Evolutionary conservation across 352 stramenopile species (phyloP), one percentile per base, ranked within the genome.

Genomic region (Phytophthora pisi): DNA sequence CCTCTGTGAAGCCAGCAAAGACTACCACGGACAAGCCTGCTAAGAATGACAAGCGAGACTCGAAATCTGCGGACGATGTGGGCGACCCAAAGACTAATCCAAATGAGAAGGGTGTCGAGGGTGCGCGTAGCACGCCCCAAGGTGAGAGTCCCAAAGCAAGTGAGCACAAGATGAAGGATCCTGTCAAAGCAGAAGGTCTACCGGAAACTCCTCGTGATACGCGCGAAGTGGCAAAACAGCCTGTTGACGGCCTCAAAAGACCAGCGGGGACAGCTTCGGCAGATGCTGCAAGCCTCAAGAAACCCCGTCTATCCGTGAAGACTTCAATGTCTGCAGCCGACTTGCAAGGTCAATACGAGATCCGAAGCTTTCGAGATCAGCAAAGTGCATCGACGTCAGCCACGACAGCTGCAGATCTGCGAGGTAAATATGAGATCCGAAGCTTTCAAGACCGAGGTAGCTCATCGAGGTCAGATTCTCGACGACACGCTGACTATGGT

Each of bases 171-270:
- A 52, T 16, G 31, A 31, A 18, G 15, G 36, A 42, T 2, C 31
- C 34, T 2, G 5, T 51, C 10, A 68, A 67, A 62, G 23, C 16
- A 34, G 59, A 76, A 43, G 18, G 23, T 49, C 47, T 16, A 23
- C 13, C 34, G 36, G 26, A 65, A 31, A 5, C 15, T 63, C 47
- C 46, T 24, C 30, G 23, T n/a, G 61, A 65, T 49, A 58, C 18
- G 13, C n/a, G 54, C 28, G 38, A 61, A 38, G 24, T 15, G 38
- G 18, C 18, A n/a, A 36, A 66, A 5, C 49, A 66, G 61, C 46
- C 43, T 51, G 24, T 34, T 28, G 60, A 72, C 20, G 64, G 23
- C 55, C 64, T 68, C 24, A 79, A 79, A 64, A 62, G 72, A 45
- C 43, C 43, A 18, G 56, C 49, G 8, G 64, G 40, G 11, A 42